Conservation (phyloP, 176 grass and related monocot species). For the Melocanna baccifera region DNA sequence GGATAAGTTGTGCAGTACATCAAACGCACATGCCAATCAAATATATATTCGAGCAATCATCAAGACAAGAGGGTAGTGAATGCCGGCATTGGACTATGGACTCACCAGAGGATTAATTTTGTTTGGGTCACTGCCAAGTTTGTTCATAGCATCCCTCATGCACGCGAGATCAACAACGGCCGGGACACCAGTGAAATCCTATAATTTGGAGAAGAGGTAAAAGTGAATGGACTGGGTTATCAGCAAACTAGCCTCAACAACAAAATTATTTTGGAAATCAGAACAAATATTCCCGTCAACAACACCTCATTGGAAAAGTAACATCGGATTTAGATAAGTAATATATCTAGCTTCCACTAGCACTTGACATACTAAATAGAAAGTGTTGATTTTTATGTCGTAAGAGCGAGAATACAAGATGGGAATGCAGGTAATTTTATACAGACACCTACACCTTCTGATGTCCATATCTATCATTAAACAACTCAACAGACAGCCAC, state of each 20-base stretch:
- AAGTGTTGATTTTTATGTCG: slow-evolving; percentile 7
- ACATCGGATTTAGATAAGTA: slow-evolving; percentile 1
- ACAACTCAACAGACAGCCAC: slow-evolving; percentile 21
- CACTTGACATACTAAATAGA: slow-evolving; percentile 11
- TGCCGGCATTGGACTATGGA: background rate
- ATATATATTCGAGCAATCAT: background rate
- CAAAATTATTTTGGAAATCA: background rate
- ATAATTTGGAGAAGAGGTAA: slow-evolving; percentile 7
- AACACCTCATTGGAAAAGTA: slow-evolving; percentile 2
- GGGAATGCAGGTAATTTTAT: slow-evolving; percentile 16
- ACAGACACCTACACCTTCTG: slow-evolving; percentile 19
- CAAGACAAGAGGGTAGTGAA: background rate
- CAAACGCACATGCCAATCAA: background rate
- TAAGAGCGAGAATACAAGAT: background rate
- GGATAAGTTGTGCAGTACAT: background rate
- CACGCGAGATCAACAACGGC: slow-evolving; percentile 96
- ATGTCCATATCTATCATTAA: slow-evolving; percentile 1
- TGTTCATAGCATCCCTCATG: slow-evolving; percentile 98
- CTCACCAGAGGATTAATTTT: slow-evolving; percentile 98
- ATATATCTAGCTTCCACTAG: slow-evolving; percentile 17
- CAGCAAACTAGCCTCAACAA: background rate
- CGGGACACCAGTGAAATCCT: slow-evolving; percentile 98
- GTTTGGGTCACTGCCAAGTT: slow-evolving; percentile 70
- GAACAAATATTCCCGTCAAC: background rate
- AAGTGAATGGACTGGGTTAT: background rate